A percentile compares a stretch with the other conserved stretches of the same genome.
Evolutionary conservation across 2,329 filamentous ascomycete genomes (phyloP).

Genomic region (Cladosporium sp.): DNA sequence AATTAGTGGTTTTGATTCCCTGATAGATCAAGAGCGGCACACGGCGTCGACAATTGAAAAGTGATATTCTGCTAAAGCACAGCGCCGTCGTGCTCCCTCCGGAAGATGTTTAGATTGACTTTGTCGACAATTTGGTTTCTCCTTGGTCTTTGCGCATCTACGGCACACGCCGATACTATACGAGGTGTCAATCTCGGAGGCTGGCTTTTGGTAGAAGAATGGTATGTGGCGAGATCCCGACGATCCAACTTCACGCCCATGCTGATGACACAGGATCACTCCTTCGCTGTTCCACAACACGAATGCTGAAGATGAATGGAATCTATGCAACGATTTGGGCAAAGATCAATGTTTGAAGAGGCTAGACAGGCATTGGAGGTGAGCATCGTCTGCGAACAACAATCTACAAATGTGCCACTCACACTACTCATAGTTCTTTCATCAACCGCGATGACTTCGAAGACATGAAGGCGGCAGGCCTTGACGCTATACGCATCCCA

Average conservation of each 20-base stretch:
- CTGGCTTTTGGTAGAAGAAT: conserved; percentile 50
- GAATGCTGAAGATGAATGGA: conserved; percentile 28
- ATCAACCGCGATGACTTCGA: conserved; percentile 29
- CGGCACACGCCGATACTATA: conserved; percentile 43
- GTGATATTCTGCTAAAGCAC: background rate
- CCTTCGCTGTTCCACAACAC: conserved; percentile 54
- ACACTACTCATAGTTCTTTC: conserved; percentile 18
- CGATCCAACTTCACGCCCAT: too few species aligned
- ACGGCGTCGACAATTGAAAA: background rate
- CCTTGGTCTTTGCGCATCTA: background rate
- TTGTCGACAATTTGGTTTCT: background rate
- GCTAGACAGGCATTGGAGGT: conserved; percentile 30
- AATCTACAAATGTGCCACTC: too few species aligned
- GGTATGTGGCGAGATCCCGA: background rate
- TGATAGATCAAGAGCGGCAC: background rate
- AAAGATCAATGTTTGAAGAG: conserved; percentile 26
- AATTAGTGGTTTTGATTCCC: background rate
- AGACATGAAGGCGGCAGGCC: conserved; percentile 29
- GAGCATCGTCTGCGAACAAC: background rate
- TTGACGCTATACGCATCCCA: conserved; percentile 31
- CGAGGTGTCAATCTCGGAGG: conserved; percentile 55
- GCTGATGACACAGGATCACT: conserved; percentile 53
- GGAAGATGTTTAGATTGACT: background rate
- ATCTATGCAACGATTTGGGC: conserved; percentile 29
- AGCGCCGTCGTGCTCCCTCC: background rate